Base-by-base conservation (phyloP, 176 grass and related monocot species). In the Otatea glauca region DNA sequence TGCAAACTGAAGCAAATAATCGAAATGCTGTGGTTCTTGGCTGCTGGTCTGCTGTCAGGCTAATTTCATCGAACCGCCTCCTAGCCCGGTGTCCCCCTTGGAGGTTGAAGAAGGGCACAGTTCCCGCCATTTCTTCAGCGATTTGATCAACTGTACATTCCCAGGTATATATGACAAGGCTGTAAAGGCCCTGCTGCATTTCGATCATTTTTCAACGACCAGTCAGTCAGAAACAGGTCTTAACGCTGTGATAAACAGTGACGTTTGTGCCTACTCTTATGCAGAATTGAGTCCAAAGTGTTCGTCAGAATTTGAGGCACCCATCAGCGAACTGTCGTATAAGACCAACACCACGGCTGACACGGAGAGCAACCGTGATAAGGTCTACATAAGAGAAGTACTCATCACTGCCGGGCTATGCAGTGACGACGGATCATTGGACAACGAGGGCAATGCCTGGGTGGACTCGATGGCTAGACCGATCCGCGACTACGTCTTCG, bases 61-160 rank as follows among this genome's bases (percentile, higher is more conserved):
- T 53, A 85, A 77, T 84, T 73, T 80, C 24, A 88, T 85, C 17
- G 90, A 89, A 63, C 10, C 91, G 77, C 90, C 92, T 74, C 91
- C 89, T 18, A 94, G 91, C 68, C 92, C 95, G 8, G 91, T 90
- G 38, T 93, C 91, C 7, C 92, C 91, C 6, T 74, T 92, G 67
- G 92, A 93, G 82, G 91, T 88, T 74, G 53, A 55, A 48, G 35
- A 32, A 5, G 76, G 78, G 56, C 86, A 81, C 27, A 56, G 80
- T 65, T 89, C 73, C 55, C 76, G 76, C 23, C 80, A 83, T 64
- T 88, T 81, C 51, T 72, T 88, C 63, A 77, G 68, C 35, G 89
- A 94, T 20, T 66, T n/a, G 50, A 54, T 82, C 3, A 86, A 35
- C 78, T 84, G 74, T 56, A 76, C 48, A 5, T 76, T 86, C 61